Base-by-base conservation (phyloP, 345 rosid species). In the Eucalyptus victrix region DNA sequence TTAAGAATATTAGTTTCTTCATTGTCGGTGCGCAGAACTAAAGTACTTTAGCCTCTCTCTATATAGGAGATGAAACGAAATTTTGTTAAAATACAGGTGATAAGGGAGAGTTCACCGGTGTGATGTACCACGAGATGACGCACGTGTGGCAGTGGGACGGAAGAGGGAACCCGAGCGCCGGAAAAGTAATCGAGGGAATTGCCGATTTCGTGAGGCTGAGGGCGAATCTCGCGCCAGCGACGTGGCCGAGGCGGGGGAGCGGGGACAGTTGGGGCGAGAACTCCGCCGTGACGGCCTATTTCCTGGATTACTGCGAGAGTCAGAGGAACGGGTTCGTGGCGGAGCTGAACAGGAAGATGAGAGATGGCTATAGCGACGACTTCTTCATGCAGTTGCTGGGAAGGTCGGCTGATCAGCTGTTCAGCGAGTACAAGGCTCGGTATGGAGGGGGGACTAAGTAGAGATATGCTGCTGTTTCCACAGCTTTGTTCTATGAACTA, bases 101-200 rank as follows among this genome's bases (percentile, higher is more conserved):
- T 49, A 95, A 58, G 87, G 87, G 44, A 42, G 97, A 94, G 89
- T 91, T 94, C 67, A 90, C 89, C 1, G 97, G 98, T 3, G 95
- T 97, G 11, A 80, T 97, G 80, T 97, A 96, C 86, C 97, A 96
- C 56, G 99, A 94, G 88, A 94, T 94, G 93, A 89, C 94, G 6
- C 97, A 95, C 56, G 87, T 95, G 30, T 95, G 96, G 98, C 97
- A 95, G 65, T 96, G 97, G 98, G 89, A 91, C 54, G 97, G 98
- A 16, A 92, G 92, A 13, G 93, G 93, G 2, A 40, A 37, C 69
- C 91, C 72, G 28, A 58, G 93, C 19, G 94, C 94, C 0, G 90
- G 94, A 26, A 95, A 94, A 30, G 87, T 96, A n/a, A 91, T 93
- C 4, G 97, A 96, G 90, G 98, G 98, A 54, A 91, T 96, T 14